Base-by-base conservation (phyloP, 768 basidiomycete genomes). In the Lyophyllum atratum region DNA sequence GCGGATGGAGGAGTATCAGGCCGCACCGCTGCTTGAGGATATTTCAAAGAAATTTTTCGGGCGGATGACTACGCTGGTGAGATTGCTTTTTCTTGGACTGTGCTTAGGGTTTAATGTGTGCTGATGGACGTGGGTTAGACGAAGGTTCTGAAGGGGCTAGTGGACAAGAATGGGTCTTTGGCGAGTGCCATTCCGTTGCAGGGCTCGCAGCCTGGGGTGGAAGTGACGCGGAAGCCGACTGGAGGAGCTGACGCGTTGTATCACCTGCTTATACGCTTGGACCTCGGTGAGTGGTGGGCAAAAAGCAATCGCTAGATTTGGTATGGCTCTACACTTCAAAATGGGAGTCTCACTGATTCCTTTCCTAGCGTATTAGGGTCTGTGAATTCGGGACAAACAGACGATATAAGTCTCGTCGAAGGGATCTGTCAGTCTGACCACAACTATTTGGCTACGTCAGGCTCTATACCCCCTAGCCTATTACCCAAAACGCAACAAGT, bases 1-100 rank as follows among this genome's bases (percentile, higher is more conserved):
- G 1, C 72, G 79, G 19, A 45, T 89, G 61, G 72, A 84, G 59
- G 90, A 92, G 61, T 85, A 88, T 64, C 75, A 83, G 56, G 90
- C 87, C n/a, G 80, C 80, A 4, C 76, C 77, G 1, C 54, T 74
- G 58, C 73, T 91, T 2, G 82, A 84, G 45, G 77, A 82, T 8
- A 71, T 90, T 4, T 83, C 79, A 60, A 54, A 63, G 6, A 76
- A 76, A 50, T 90, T 90, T 65, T 73, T 76, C 19, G 67, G 69
- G 33, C 87, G 81, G 64, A 82, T 88, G 77, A 62, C 72, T 0
- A 77, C 74, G 2, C 65, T 92, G 69, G 90, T 91, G 59, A 60
- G 87, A 74, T 25, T 21, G 39, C 14, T 24, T 6, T 52, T 47
- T 55, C 40, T 29, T 7, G 21, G 7, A 40, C 5, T n/a, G 17